Base-by-base conservation (phyloP, 2,329 filamentous ascomycete species). In the Lasiodiplodia sp. region DNA sequence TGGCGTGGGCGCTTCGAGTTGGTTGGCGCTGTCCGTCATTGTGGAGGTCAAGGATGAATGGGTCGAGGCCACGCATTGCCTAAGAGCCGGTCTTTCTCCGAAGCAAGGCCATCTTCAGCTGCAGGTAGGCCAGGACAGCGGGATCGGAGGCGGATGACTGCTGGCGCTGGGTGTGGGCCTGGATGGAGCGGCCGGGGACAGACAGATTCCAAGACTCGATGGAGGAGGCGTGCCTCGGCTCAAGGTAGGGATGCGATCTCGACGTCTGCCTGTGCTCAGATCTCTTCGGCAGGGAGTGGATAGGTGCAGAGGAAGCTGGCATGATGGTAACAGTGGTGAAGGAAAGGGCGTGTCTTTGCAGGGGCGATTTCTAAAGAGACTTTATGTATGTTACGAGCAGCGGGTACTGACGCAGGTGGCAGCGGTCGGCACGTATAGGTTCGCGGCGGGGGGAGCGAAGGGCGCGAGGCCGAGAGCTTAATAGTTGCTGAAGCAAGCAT, bases 221-320 rank as follows among this genome's bases (percentile, higher is more conserved):
- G 28, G 62, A 69, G 11, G 68, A 69, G 16, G 68, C 68, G 25
- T 52, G 60, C 18, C n/a, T 60, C 11, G 63, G 49, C 21, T 64
- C 55, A 31, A 69, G 55, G 40, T 69, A 69, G 6, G 68, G 62
- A 21, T 69, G 68, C 16, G 56, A 51, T 18, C 37, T 49, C 2
- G 65, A 21, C 8, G 44, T 28, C 25, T 25, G 3, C 18, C 44
- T 7, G 10, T 47, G 44, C 31, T 47, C 37, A 11, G 60, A 38
- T 8, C 44, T 31, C n/a, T 37, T 31, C 25, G 44, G 60, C 51
- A 55, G 16, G 83, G 31, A 83, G 80, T 62, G 92, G 89, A 0
- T 82, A 95, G 72, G 81, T 96, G 6, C 80, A 90, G 71, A 90
- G 89, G 76, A 91, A 40, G 55, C 23, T 94, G 79, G 92, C 93